Evolutionary conservation across 2,329 filamentous ascomycete genomes (phyloP), one percentile per base, ranked within the genome.

Genomic region (Celoporthe dispersa): DNA sequence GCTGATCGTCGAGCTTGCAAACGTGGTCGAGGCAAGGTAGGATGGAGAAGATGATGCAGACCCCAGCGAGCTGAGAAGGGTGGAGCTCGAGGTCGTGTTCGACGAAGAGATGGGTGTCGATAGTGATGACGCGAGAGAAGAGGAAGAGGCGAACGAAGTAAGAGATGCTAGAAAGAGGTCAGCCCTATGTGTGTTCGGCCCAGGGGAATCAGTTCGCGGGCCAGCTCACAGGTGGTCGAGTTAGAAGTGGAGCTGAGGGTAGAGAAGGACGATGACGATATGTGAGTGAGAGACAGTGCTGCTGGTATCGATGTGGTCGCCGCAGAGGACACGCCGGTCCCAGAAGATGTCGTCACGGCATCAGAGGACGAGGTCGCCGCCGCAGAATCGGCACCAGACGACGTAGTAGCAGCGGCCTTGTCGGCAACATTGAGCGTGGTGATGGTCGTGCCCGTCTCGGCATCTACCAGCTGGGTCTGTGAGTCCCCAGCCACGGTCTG

Each of bases 401-500:
- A 63, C 5, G 70, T 70, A 14, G 60, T 55, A 44, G 65, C 66
- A 51, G 66, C 55, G 57, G 33, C 63, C 60, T 68, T 68, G 63
- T 67, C 75, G 73, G 77, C 77, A n/a, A 62, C 55, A 37, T 60
- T 14, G 44, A 67, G 22, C 70, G 76, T 64, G 19, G 70, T 75
- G 72, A 80, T 74, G 68, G 82, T 82, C 67, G 79, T 76, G 73
- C 78, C 80, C 53, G 81, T 79, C 68, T 75, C 75, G 63, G 78
- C 73, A 74, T 79, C 77, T 72, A 80, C 74, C 71, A 82, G 75
- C 68, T 80, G 76, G 68, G 82, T 83, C 74, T 79, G 77, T 51
- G 82, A 76, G 61, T 79, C 73, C 55, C 80, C 78, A 73, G 75
- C 78, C 68, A 83, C 73, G 41, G 86, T 88, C 70, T 82, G 78